Percentiles rank a stretch among this genome's conserved stretches.
These are phyloP conservation scores for Calonectria honghensis DNA, from an alignment of 2,329 filamentous ascomycete genomes.

Conservation along the genomic window DNA sequence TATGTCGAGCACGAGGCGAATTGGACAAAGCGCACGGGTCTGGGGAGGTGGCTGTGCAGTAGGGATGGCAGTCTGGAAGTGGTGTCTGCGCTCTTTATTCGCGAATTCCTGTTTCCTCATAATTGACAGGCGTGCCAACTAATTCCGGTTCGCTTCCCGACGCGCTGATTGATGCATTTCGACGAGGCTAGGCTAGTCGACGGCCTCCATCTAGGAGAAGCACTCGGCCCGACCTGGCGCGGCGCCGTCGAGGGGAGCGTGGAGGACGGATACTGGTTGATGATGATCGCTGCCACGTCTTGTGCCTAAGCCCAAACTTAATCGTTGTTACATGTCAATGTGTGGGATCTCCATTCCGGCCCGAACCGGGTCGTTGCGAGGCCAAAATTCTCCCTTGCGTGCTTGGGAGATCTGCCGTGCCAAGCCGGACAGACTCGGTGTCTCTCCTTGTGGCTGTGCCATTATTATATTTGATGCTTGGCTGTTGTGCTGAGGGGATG, in stretches of 20 bases:
- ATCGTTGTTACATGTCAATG: not conserved
- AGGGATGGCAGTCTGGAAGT: not conserved
- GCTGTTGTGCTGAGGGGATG: not conserved
- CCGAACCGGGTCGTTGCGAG: not conserved
- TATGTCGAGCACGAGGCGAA: not conserved
- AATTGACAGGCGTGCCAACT: not conserved
- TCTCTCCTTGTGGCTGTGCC: not conserved
- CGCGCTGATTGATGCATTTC: not conserved
- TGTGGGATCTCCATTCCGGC: constrained; percentile 12
- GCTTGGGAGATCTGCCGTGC: not conserved
- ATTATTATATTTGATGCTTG: not conserved
- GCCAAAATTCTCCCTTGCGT: not conserved
- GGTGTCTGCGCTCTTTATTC: not conserved
- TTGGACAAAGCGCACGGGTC: not conserved
- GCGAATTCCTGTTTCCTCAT: not conserved
- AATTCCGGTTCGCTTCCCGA: not conserved
- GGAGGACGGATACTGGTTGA: no score
- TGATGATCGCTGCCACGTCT: not conserved
- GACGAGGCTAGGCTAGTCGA: no score
- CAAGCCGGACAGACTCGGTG: not conserved
- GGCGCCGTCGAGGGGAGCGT: no score
- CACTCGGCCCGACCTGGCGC: not conserved
- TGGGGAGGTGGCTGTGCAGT: constrained; percentile 1
- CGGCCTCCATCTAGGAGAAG: not conserved
- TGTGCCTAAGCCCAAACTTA: not conserved